Evolutionary conservation across 495 filamentous ascomycete genomes (phyloP).

Genomic region (Neurospora terricola): DNA sequence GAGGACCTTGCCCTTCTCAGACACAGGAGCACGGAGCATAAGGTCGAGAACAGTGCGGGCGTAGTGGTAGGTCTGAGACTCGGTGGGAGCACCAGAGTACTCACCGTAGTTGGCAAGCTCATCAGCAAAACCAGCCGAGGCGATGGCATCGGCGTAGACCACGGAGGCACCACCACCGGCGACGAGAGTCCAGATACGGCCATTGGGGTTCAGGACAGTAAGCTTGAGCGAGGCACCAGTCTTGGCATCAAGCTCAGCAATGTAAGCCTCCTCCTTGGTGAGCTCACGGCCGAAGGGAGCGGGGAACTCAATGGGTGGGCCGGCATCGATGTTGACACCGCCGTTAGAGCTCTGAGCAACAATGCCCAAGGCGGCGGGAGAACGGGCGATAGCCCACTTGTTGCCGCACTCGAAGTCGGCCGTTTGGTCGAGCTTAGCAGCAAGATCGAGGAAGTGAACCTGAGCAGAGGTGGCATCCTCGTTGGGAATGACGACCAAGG

Average conservation of each 20-base stretch:
- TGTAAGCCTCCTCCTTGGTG: slow-evolving; percentile 97
- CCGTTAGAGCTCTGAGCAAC: slow-evolving; percentile 45
- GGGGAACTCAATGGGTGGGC: slow-evolving; percentile 96
- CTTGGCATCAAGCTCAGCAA: slow-evolving; percentile 97
- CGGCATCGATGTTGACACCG: slow-evolving; percentile 90
- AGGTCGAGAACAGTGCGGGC: slow-evolving; percentile 92
- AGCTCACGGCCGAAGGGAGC: slow-evolving; percentile 98
- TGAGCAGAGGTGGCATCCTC: slow-evolving; percentile 80
- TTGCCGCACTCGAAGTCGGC: slow-evolving; percentile 98
- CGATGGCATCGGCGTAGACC: slow-evolving; percentile 98
- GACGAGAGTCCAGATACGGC: slow-evolving; percentile 95
- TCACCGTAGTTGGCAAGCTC: slow-evolving; percentile 99
- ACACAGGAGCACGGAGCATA: slow-evolving; percentile 84
- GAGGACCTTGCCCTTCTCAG: slow-evolving; percentile 89
- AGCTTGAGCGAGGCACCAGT: slow-evolving; percentile 98
- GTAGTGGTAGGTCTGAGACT: slow-evolving; percentile 98
- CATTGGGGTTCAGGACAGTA: slow-evolving; percentile 83
- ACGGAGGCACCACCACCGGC: slow-evolving; percentile 99
- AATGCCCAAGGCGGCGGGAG: slow-evolving; percentile 77
- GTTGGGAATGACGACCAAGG: slow-evolving; percentile 95
- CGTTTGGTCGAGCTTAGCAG: slow-evolving; percentile 97
- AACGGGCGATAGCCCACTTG: slow-evolving; percentile 95
- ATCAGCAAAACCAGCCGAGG: slow-evolving; percentile 85
- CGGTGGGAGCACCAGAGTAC: slow-evolving; percentile 96
- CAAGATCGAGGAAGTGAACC: slow-evolving; percentile 96